phyloP scores from a whole-genome alignment of 108 stramenopile genomes.

The Nitzschia palea region DNA sequence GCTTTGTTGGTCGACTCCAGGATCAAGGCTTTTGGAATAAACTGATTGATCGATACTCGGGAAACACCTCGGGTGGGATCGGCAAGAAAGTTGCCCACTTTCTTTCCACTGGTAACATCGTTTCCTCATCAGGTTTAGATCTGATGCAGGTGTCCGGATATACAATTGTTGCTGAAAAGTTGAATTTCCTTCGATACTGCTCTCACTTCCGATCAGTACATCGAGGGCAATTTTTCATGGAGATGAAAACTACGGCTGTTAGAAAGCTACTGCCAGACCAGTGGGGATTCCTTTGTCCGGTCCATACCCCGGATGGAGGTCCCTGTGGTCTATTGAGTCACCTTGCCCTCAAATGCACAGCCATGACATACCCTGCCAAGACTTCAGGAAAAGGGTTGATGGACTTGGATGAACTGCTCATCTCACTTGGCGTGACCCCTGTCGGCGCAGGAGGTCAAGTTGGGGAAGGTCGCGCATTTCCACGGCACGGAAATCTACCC shows the following conservation, averaged over 20 bases:
- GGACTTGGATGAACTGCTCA: slow-evolving; percentile 65
- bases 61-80: slow-evolving; percentile 71
- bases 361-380: slow-evolving; percentile 65
- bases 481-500: slow-evolving; percentile 55
- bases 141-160: slow-evolving; percentile 98
- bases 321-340: slow-evolving; percentile 99
- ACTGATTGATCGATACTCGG: slow-evolving; percentile 69
- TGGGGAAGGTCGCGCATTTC: slow-evolving; percentile 62
- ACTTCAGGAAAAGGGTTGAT: slow-evolving; percentile 41
- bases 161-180: slow-evolving; percentile 96
- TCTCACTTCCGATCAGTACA: slow-evolving; percentile 98
- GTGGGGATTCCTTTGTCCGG: slow-evolving; percentile 99
- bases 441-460: slow-evolving; percentile 60
- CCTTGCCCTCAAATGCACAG: slow-evolving; percentile 76
- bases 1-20: slow-evolving; percentile 37
- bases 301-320: slow-evolving; percentile 99
- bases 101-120: slow-evolving; percentile 94
- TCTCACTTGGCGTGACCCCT: slow-evolving; percentile 68
- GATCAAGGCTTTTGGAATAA: slow-evolving; percentile 64
- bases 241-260: slow-evolving; percentile 99
- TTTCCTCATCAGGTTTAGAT: slow-evolving; percentile 92
- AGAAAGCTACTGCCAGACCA: slow-evolving; percentile 97
- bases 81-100: slow-evolving; percentile 93
- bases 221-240: slow-evolving; percentile 98
- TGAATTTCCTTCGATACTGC: slow-evolving; percentile 95